phyloP scores from a whole-genome alignment of 345 rosid species.

The Syzygium grande region DNA sequence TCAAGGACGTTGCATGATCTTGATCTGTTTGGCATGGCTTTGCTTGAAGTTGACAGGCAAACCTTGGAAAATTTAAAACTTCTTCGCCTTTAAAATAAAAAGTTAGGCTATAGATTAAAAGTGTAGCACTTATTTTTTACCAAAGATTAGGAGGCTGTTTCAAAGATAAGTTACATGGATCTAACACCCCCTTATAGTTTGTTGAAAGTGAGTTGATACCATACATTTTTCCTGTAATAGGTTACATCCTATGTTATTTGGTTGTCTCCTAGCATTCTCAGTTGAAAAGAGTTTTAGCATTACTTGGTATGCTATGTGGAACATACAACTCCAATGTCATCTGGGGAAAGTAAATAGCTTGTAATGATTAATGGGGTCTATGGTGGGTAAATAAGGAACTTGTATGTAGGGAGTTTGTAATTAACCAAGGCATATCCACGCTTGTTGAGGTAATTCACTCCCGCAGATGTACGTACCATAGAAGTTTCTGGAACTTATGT shows the following conservation, averaged over 20 bases:
- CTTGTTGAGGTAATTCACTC: not conserved
- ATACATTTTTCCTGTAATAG: not conserved
- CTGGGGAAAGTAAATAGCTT: not conserved
- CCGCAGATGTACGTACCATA: not conserved
- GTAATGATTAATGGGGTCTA: not conserved
- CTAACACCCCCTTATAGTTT: not conserved
- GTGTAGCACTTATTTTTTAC: not conserved
- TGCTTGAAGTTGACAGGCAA: not conserved
- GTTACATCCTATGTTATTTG: not conserved
- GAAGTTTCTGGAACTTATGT: not conserved
- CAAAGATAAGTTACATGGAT: not conserved
- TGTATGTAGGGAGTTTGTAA: not conserved
- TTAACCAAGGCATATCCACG: not conserved
- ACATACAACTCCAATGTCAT: not conserved
- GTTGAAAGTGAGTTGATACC: not conserved
- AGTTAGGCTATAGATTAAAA: not conserved
- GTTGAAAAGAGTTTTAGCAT: not conserved
- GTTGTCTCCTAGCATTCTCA: not conserved
- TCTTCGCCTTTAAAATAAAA: not conserved
- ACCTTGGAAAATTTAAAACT: not conserved
- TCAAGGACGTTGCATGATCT: not conserved
- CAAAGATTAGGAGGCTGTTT: not conserved
- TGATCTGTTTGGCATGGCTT: not conserved
- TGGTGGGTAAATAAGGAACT: not conserved
- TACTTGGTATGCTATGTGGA: not conserved